Conservation (phyloP, 83 land plant species). For the Thuja plicata region DNA sequence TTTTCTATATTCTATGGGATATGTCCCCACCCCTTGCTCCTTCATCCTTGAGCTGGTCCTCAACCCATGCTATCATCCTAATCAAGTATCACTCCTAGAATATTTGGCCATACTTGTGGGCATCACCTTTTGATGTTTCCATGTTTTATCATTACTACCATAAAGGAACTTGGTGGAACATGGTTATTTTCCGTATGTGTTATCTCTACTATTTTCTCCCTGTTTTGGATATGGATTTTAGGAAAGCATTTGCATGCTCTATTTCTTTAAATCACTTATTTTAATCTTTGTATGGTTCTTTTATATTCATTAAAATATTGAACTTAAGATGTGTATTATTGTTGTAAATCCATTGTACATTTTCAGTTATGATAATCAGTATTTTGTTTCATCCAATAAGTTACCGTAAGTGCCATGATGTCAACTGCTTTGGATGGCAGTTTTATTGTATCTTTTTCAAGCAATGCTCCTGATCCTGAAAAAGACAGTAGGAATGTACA, state of each 20-base stretch:
- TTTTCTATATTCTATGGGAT: not conserved
- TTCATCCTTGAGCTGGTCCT: not conserved
- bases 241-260: not conserved
- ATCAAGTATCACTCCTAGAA: not conserved
- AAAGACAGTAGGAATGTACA: slow-evolving; percentile 90
- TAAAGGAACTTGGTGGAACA: not conserved
- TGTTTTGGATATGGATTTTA: not conserved
- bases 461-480: slow-evolving; percentile 83
- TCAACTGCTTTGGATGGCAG: slow-evolving; percentile 41
- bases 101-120: not conserved
- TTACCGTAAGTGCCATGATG: not conserved
- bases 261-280: not conserved
- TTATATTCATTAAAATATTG: not conserved
- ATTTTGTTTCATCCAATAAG: not conserved
- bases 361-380: not conserved
- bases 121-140: not conserved
- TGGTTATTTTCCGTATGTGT: not conserved
- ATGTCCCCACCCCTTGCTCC: not conserved
- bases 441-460: slow-evolving; percentile 80
- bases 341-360: not conserved
- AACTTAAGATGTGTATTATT: not conserved
- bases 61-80: not conserved
- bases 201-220: not conserved
- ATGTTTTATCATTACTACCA: not conserved
- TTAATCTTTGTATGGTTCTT: not conserved